Conservation (phyloP, 1,139 yeast species). For the Sugiyamaella castrensis region DNA sequence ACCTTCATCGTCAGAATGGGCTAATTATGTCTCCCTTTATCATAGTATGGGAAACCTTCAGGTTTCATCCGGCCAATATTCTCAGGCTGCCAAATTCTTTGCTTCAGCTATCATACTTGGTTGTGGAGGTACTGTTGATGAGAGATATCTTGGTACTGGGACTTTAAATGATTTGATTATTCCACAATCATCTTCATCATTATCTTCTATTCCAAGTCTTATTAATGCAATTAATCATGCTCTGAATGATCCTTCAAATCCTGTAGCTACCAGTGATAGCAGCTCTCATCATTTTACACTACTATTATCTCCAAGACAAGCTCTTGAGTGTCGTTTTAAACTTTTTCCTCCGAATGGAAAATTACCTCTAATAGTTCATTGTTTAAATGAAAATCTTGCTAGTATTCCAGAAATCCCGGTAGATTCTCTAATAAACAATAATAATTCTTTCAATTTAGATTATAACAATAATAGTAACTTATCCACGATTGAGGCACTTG, state of each 20-base stretch:
- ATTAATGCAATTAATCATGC: slow-evolving; percentile 1
- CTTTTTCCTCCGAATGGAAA: slow-evolving; percentile 22
- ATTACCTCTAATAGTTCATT: slow-evolving; percentile 19
- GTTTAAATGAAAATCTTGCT: not conserved
- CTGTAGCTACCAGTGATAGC: slow-evolving; percentile 3
- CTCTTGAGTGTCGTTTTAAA: slow-evolving; percentile 18
- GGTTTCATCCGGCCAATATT: slow-evolving; percentile 20
- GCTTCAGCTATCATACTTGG: slow-evolving; percentile 23
- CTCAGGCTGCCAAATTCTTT: slow-evolving; percentile 25
- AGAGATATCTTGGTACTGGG: slow-evolving; percentile 3
- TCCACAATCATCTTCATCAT: not conserved
- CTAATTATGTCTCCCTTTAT: slow-evolving; percentile 29
- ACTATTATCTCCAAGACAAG: slow-evolving; percentile 20
- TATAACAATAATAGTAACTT: not conserved
- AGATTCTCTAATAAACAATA: slow-evolving; percentile 7
- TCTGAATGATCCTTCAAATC: not conserved
- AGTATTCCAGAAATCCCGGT: slow-evolving; percentile 4
- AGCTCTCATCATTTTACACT: slow-evolving; percentile 10
- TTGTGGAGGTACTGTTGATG: slow-evolving; percentile 7
- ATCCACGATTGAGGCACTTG: slow-evolving; percentile 20
- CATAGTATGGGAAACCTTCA: slow-evolving; percentile 33
- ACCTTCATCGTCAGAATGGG: slow-evolving; percentile 25
- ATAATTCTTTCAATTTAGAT: not conserved
- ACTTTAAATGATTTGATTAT: not conserved
- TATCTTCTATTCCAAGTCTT: slow-evolving; percentile 4